Conservation (phyloP, 306 rosid species). For the Quercus berberidifolia region DNA sequence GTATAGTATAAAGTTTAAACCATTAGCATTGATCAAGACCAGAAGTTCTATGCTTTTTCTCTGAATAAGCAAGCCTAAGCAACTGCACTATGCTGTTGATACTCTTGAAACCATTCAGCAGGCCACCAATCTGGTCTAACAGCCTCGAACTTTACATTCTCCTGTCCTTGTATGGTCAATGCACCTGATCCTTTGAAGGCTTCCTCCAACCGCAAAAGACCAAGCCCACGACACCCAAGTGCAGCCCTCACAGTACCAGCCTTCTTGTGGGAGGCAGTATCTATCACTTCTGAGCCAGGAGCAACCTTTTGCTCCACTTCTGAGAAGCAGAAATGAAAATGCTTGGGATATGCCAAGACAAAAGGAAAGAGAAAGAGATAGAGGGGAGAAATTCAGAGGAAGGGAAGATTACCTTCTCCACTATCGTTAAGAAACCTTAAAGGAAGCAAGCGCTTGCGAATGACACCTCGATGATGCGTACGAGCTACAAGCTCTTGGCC, state of each 20-base stretch:
- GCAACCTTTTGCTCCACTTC: constrained; percentile 47
- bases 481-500: constrained; percentile 94
- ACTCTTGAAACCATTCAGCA: constrained; percentile 36
- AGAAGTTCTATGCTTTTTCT: background rate
- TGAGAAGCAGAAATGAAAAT: constrained; percentile 25
- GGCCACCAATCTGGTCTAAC: constrained; percentile 66
- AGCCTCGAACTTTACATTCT: constrained; percentile 57
- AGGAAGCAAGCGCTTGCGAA: constrained; percentile 77
- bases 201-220: constrained; percentile 67
- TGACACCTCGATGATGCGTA: constrained; percentile 84
- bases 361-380: background rate
- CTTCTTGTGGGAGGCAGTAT: constrained; percentile 48
- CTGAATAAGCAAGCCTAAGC: constrained; percentile 12
- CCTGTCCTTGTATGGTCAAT: constrained; percentile 52
- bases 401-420: constrained; percentile 59
- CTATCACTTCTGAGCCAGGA: constrained; percentile 61
- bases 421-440: constrained; percentile 47
- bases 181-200: constrained; percentile 49
- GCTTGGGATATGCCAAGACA: constrained; percentile 5
- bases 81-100: constrained; percentile 20
- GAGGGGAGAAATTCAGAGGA: background rate
- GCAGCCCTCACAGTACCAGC: constrained; percentile 63
- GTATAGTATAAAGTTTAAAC: background rate
- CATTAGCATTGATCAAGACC: too few species aligned
- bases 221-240: constrained; percentile 70